Conservation (phyloP, 352 stramenopile species). For the Poterioochromonas sp. region DNA sequence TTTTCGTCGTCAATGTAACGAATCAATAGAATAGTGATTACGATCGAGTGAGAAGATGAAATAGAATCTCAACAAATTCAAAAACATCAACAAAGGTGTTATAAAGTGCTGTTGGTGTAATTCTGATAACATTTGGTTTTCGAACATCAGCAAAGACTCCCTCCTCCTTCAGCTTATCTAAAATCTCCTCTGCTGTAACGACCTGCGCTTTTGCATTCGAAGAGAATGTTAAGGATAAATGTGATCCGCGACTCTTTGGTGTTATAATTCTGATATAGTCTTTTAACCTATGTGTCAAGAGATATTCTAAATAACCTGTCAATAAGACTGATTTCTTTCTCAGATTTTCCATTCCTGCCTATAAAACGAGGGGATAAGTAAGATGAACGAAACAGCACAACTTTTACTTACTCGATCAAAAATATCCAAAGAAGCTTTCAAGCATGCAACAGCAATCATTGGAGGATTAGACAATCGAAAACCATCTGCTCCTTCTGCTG, state of each 20-base stretch:
- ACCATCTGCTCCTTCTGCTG: constrained; percentile 38
- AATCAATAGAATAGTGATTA: too few relatives aligned
- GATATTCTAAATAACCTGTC: constrained; percentile 46
- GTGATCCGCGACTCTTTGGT: constrained; percentile 37
- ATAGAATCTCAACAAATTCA: constrained; percentile 41
- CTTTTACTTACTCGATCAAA: constrained; percentile 39
- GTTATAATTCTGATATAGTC: constrained; percentile 42
- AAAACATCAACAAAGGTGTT: constrained; percentile 45
- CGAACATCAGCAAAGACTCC: constrained; percentile 46
- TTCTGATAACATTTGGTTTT: constrained; percentile 45
- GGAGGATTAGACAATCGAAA: constrained; percentile 49
- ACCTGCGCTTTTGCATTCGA: neutral
- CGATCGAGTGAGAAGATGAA: too few relatives aligned
- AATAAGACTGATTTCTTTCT: constrained; percentile 44
- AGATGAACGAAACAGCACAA: neutral
- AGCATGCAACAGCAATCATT: constrained; percentile 38
- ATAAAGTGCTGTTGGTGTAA: constrained; percentile 48
- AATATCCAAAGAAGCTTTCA: constrained; percentile 42
- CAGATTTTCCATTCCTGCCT: constrained; percentile 39
- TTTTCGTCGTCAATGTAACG: too few relatives aligned
- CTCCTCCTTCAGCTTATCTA: constrained; percentile 22
- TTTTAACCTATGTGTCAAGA: constrained; percentile 34
- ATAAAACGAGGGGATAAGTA: neutral
- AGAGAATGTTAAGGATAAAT: constrained; percentile 46
- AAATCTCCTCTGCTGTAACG: constrained; percentile 34